Base-by-base conservation (phyloP, 176 grass and related monocot species). In the Rhynchospora pubera region DNA sequence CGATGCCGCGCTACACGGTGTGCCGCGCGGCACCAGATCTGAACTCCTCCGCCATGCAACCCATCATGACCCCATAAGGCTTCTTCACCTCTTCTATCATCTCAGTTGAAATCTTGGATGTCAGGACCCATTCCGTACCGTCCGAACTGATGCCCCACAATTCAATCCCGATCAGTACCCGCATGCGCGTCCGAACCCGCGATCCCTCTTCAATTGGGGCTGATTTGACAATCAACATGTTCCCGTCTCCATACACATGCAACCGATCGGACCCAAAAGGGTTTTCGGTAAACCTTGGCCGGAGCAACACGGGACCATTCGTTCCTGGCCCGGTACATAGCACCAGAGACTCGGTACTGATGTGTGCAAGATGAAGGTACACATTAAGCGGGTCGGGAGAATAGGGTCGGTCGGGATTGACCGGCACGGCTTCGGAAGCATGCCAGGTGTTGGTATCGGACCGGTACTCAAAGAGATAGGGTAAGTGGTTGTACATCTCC, bases 171-270 rank as follows among this genome's bases (percentile, higher is more conserved):
- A 71, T 85, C 82, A 95, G 82, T 9, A 91, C 76, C 24, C 91
- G 88, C 43, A 78, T 88, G n/a, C 96, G 79, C 1, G 62, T 53
- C 82, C 92, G 80, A 23, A 71, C 79, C 65, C 85, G n/a, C 0
- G 30, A 76, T 0, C 42, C 69, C 12, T 91, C 95, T 34, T 87
- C 96, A 5, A 90, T n/a, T 82, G 22, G 55, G 77, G 59, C 42
- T 24, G 92, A 99, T 12, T 93, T 89, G 39, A 99, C 86, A 39
- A 95, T 89, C 57, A 78, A 92, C 13, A 91, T 88, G 69, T 90
- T 88, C 16, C 96, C 96, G 43, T 95, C 92, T 77, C 96, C 96
- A 80, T 99, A 91, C 65, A 99, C 87, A 75, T 95, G 89, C 65
- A 90, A 64, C 46, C 86, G 62, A 46, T 99, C 92, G 8, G 82